Base-by-base conservation (phyloP, 2,329 filamentous ascomycete species). In the Penicillium paneum region DNA sequence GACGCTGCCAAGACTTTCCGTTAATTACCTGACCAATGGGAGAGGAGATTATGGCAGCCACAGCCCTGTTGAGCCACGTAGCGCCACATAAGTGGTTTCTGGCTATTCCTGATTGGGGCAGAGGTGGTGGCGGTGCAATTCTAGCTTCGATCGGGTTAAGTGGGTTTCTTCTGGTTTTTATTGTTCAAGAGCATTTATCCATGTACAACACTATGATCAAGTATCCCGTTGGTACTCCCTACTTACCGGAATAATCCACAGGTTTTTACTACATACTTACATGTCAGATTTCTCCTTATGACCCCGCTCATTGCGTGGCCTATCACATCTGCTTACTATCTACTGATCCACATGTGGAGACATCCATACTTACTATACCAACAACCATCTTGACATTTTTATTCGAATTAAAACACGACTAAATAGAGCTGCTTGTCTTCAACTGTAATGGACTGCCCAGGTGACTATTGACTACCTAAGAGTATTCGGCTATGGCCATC, bases 1-100 rank as follows among this genome's bases (percentile, higher is more conserved):
- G 62, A 64, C 56, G 61, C 54, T 52, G 62, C 62, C 62, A 62
- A 64, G 61, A 44, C 13, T 6, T 31, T 35, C 34, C 15, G 46
- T 17, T 12, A 7, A 21, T 8, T 6, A 17, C 1, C 4, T 38
- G 17, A 2, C 52, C 46, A 54, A 54, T 50, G 0, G 17, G 19
- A 29, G 19, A 13, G 19, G 8, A 19, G 32, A 15, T 35, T 4
- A 50, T 40, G 3, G 2, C 28, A 39, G n/a, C 26, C 6, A 19
- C 17, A 12, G 10, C 7, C 46, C 32, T 7, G 6, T 28, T 41
- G 17, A 56, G 61, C 61, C 61, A 62, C 57, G 52, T 58, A 52
- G 46, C 52, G 61, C 59, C 59, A 62, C 61, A 62, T 5, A 55
- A 43, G 15, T 44, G 6, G 13, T 8, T 48, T 41, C 26, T 12